Evolutionary conservation across 305 asterid species (phyloP), one percentile per base, ranked within the genome.

Genomic region (Fraxinus paxiana): DNA sequence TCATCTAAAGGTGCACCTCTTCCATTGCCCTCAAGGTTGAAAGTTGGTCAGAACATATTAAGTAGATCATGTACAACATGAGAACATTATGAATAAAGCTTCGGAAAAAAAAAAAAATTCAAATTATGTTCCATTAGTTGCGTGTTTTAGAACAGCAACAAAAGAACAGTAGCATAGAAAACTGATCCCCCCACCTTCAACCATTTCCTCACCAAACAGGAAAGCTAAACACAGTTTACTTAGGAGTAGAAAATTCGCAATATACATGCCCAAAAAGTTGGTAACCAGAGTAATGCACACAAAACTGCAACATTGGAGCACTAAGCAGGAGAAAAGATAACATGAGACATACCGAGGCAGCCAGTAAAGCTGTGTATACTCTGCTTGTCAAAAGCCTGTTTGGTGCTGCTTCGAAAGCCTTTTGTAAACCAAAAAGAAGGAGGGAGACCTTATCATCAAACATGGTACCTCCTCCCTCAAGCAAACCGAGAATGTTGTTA

Each of bases 361-460:
- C 97, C 87, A 96, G 84, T 86, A 96, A 88, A 83, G 97, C 89
- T 33, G 88, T 92, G 90, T 96, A 96, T 24, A 88, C 95, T 41
- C 86, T 86, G 89, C 81, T 28, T 24, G 97, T 96, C 97, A 96
- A 71, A 81, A 96, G 98, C 84, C 97, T 93, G 85, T 90, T 92
- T 31, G 99, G 99, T 46, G 96, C 97, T 75, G 99, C 97, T 87
- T 94, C 98, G 85, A 96, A 96, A 84, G 98, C 97, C 89, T 91
- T 96, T 85, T 89, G 98, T 80, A 96, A 88, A 86, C 97, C 97
- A 90, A 90, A 96, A 78, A 94, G 95, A 82, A 96, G 94, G 81
- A 96, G 99, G 79, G 99, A 91, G 83, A 96, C 97, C 91, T 94
- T 96, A 90, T 96, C 99, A 82, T 96, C 98, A 87, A 96, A 96